Conservation (phyloP, 208 protist species). For the Leishmania braziliensis region DNA sequence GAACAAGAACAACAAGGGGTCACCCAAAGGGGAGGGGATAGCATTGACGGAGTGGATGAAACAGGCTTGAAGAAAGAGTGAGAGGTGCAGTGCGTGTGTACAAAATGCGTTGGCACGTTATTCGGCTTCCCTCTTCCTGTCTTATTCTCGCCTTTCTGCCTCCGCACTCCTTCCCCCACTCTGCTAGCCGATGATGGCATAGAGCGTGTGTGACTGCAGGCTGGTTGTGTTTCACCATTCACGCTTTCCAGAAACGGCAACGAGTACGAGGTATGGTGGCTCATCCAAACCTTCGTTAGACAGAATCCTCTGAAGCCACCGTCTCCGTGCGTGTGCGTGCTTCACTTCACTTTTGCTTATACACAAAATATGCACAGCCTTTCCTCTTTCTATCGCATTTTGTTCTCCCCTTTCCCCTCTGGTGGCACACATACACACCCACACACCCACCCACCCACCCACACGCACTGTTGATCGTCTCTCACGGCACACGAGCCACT, state of each 20-base stretch:
- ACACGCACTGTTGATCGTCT: no score
- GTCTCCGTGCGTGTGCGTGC: not conserved
- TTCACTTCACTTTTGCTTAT: not conserved
- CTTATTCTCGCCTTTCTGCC: not conserved
- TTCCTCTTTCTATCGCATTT: not conserved
- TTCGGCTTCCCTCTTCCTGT: not conserved
- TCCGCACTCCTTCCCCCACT: not conserved
- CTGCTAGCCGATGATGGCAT: not conserved
- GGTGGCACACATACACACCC: not conserved
- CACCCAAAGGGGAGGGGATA: no score
- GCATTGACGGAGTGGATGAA: not conserved
- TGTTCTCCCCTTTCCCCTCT: not conserved
- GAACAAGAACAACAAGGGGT: not conserved
- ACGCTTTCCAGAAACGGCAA: not conserved
- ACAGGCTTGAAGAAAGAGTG: not conserved
- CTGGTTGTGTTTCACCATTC: not conserved
- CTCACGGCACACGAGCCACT: not conserved
- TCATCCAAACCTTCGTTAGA: not conserved
- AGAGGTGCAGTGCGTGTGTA: not conserved
- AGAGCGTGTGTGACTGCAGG: not conserved
- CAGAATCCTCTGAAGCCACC: not conserved
- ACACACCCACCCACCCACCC: no score
- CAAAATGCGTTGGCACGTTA: not conserved
- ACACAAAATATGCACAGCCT: not conserved
- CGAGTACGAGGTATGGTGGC: not conserved